Conservation (phyloP, 148 eudicot genomes). For the Nepenthes gracilis region DNA sequence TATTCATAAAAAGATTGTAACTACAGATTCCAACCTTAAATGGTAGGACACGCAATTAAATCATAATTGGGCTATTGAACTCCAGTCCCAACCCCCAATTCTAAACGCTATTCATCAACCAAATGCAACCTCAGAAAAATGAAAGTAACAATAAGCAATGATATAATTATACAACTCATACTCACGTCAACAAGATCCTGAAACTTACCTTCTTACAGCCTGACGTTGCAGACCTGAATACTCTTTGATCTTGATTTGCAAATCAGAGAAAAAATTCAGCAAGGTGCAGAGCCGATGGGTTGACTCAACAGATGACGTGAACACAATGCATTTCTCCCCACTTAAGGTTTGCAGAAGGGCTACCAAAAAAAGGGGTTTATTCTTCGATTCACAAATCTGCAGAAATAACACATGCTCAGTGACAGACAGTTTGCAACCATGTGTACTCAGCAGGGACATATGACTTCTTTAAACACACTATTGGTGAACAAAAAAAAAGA, state of each 20-base stretch:
- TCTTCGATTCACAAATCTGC: conserved; percentile 72
- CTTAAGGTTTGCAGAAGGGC: conserved; percentile 61
- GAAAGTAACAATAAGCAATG: not conserved
- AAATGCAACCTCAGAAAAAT: not conserved
- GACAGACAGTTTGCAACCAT: not conserved
- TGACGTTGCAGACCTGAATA: conserved; percentile 86
- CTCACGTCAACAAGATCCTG: not conserved
- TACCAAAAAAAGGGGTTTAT: conserved; percentile 70
- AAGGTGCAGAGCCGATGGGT: conserved; percentile 63
- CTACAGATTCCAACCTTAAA: too few species aligned
- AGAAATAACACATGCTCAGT: conserved; percentile 7
- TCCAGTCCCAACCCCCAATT: too few species aligned
- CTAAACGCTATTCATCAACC: not conserved
- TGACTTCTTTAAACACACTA: too few species aligned
- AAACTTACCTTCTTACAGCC: conserved; percentile 58
- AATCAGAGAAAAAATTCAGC: conserved; percentile 56
- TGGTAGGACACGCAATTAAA: too few species aligned
- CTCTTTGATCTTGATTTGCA: conserved; percentile 61
- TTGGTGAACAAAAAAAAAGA: too few species aligned
- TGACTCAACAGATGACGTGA: conserved; percentile 86
- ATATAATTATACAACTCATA: not conserved
- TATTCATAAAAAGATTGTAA: too few species aligned
- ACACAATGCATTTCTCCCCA: conserved; percentile 83
- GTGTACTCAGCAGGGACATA: not conserved
- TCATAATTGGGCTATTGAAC: too few species aligned